Conservation (phyloP, 1,284 basidiomycete species). For the Taiwanofungus camphoratus region DNA sequence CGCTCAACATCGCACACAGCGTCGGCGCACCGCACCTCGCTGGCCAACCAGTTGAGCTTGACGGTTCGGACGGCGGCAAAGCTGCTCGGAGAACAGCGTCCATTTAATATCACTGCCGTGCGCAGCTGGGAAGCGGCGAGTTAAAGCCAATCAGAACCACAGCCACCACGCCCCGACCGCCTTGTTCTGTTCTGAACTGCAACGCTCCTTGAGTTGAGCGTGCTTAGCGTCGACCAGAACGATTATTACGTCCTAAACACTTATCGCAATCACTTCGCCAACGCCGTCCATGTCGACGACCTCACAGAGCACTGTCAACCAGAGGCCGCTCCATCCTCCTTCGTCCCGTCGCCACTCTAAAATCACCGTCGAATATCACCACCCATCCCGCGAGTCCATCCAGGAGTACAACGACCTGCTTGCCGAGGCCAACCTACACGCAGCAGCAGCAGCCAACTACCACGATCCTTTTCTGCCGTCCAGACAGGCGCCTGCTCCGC, state of each 20-base stretch:
- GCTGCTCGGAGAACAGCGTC: neutral
- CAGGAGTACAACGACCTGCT: constrained; percentile 71
- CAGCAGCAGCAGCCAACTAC: constrained; percentile 44
- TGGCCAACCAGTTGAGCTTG: neutral
- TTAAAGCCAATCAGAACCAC: constrained; percentile 4
- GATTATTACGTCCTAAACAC: too few relatives aligned
- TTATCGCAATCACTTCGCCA: neutral
- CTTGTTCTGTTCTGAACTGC: constrained; percentile 11
- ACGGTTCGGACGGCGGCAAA: neutral
- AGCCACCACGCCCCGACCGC: constrained; percentile 5
- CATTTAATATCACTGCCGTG: constrained; percentile 6
- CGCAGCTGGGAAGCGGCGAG: neutral
- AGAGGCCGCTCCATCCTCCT: constrained; percentile 22
- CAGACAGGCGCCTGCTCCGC: constrained; percentile 52
- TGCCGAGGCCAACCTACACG: constrained; percentile 52
- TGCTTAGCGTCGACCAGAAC: too few relatives aligned
- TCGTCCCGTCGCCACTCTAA: constrained; percentile 49
- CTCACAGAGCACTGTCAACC: constrained; percentile 34
- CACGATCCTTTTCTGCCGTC: constrained; percentile 42
- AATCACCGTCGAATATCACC: constrained; percentile 70
- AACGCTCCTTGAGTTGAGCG: too few relatives aligned
- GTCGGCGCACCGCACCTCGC: neutral
- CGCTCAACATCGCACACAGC: neutral
- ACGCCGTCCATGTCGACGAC: constrained; percentile 19
- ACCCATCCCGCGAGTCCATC: constrained; percentile 53